These are phyloP conservation scores for Phyllosticta citriasiana DNA, from an alignment of 2,329 filamentous ascomycete species.

Conservation along the genomic window DNA sequence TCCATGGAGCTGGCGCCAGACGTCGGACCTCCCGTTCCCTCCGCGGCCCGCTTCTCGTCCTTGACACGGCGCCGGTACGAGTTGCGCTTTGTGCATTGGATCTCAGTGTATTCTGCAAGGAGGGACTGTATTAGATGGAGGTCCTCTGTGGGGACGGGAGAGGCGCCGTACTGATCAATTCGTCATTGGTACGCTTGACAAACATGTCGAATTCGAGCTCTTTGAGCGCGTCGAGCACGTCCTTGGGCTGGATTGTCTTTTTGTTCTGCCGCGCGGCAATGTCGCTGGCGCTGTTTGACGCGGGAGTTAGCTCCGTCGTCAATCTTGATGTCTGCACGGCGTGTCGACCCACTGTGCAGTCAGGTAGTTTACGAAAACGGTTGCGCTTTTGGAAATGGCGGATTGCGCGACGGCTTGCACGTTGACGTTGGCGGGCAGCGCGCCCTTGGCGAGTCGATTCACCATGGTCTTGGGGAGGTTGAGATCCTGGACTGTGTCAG, in stretches of 20 bases:
- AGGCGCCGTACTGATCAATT: conserved; percentile 57
- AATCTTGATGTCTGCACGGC: background rate
- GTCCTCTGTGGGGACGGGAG: background rate
- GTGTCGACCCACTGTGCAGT: conserved; percentile 54
- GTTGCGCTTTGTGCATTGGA: conserved; percentile 65
- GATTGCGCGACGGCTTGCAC: conserved; percentile 74
- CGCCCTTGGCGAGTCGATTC: conserved; percentile 67
- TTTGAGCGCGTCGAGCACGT: conserved; percentile 69
- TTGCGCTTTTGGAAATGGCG: conserved; percentile 71
- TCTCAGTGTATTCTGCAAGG: conserved; percentile 56
- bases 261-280: conserved; percentile 56
- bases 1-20: conserved; percentile 1
- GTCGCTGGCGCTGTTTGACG: conserved; percentile 56
- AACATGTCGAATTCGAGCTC: conserved; percentile 67
- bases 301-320: background rate
- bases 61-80: conserved; percentile 61
- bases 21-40: background rate
- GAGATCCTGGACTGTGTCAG: conserved; percentile 50
- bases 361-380: conserved; percentile 74
- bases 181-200: conserved; percentile 59
- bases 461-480: conserved; percentile 73
- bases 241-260: conserved; percentile 66
- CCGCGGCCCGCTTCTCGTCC: conserved; percentile 45
- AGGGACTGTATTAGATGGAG: background rate
- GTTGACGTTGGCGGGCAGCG: conserved; percentile 69